phyloP scores from a whole-genome alignment of 345 rosid genomes.

The Hibiscus trionum region DNA sequence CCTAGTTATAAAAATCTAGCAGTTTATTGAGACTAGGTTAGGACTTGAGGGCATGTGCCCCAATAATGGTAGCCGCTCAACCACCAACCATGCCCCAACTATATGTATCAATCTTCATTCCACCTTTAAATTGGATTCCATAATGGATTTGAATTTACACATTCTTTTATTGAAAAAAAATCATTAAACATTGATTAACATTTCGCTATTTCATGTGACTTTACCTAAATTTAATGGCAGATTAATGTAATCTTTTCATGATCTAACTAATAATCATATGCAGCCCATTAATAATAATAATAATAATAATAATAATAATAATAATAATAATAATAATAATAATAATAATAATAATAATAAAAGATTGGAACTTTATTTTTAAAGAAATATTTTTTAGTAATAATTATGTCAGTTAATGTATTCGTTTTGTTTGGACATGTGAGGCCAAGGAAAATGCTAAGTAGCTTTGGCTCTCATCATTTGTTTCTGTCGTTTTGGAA shows the following conservation, averaged over 20 bases:
- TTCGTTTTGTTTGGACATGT: constrained; percentile 5
- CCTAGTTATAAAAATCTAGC: not conserved
- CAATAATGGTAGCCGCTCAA: constrained; percentile 31
- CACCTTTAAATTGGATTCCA: not conserved
- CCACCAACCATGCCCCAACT: constrained; percentile 14
- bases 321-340: not conserved
- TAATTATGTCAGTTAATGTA: constrained; percentile 16
- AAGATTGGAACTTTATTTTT: not conserved
- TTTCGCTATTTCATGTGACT: constrained; percentile 13
- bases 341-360: not conserved
- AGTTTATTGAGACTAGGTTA: not conserved
- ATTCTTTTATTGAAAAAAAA: not conserved
- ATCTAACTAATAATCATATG: constrained; percentile 8
- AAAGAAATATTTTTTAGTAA: not conserved
- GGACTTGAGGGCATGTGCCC: constrained; percentile 27
- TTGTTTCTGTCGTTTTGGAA: constrained; percentile 24
- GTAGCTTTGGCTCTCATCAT: constrained; percentile 11
- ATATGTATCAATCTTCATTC: not conserved
- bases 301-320: not conserved
- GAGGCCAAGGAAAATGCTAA: constrained; percentile 19
- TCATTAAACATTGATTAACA: not conserved
- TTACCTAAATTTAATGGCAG: constrained; percentile 15
- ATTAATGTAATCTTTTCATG: constrained; percentile 22
- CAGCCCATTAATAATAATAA: not conserved
- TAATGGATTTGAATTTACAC: not conserved